phyloP scores from a whole-genome alignment of 2,329 filamentous ascomycete genomes.

The Aspergillus caelatus region DNA sequence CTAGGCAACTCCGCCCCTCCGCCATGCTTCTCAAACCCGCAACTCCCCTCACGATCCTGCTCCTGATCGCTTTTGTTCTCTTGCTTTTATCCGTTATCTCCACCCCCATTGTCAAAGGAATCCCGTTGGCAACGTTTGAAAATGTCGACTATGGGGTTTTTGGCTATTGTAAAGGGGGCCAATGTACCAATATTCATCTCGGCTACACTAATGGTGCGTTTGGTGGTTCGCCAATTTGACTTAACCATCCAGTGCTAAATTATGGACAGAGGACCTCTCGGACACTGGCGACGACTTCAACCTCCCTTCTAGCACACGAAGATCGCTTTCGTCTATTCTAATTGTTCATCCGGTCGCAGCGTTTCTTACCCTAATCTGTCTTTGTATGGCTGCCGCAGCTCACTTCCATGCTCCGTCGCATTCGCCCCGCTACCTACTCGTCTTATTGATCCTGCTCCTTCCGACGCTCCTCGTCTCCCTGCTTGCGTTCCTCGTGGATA shows the following conservation, averaged over 20 bases:
- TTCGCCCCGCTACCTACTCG: conserved; percentile 83
- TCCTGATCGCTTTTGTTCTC: conserved; percentile 81
- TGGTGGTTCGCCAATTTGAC: conserved; percentile 1
- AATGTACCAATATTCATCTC: conserved; percentile 74
- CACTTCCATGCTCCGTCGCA: conserved; percentile 88
- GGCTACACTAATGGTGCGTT: conserved; percentile 82
- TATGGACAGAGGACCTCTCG: conserved; percentile 35
- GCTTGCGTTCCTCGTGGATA: conserved; percentile 88
- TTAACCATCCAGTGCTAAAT: conserved; percentile 6
- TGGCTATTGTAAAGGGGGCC: conserved; percentile 72
- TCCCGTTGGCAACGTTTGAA: conserved; percentile 77
- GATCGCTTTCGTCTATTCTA: conserved; percentile 80
- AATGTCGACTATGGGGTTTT: conserved; percentile 88
- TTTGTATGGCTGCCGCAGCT: conserved; percentile 75
- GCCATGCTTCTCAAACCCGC: conserved; percentile 83
- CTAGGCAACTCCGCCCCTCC: conserved; percentile 20
- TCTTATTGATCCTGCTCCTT: conserved; percentile 82
- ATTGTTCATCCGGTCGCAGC: conserved; percentile 92
- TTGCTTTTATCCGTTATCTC: conserved; percentile 88
- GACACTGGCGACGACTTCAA: conserved; percentile 58
- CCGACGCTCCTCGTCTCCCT: conserved; percentile 82
- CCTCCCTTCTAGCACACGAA: conserved; percentile 65
- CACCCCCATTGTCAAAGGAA: conserved; percentile 81
- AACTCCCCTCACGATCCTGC: conserved; percentile 83
- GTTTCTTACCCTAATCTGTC: conserved; percentile 80